These are phyloP conservation scores for Eutrema yunnanense DNA, from an alignment of 345 rosid species.

Conservation along the genomic window DNA sequence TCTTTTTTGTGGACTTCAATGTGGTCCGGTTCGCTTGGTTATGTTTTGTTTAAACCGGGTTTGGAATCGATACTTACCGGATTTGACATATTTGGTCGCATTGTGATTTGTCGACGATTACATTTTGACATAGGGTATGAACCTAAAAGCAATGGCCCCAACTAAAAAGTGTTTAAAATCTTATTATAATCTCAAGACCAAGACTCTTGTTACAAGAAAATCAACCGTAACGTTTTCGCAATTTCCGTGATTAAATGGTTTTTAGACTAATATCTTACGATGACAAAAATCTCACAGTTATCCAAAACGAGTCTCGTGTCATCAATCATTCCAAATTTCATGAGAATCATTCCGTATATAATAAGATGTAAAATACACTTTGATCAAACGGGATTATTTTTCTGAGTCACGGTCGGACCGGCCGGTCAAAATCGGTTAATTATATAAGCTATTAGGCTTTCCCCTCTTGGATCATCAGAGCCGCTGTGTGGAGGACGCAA, in stretches of 20 bases:
- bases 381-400: not conserved
- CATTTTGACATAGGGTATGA: too few species aligned
- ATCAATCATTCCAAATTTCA: too few species aligned
- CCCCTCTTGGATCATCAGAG: not conserved
- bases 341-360: too few species aligned
- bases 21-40: slow-evolving; percentile 4
- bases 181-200: too few species aligned
- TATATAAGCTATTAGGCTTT: not conserved
- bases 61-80: not conserved
- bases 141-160: not conserved
- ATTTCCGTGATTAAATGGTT: too few species aligned
- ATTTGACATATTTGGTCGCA: not conserved
- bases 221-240: too few species aligned
- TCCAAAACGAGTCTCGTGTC: too few species aligned
- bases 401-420: not conserved
- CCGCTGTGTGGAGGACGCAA: not conserved
- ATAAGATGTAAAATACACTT: too few species aligned
- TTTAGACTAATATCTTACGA: too few species aligned
- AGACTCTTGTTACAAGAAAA: too few species aligned
- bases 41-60: not conserved
- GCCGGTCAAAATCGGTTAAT: not conserved
- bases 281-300: too few species aligned
- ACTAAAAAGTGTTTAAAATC: not conserved
- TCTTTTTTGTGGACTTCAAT: slow-evolving; percentile 12
- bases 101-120: too few species aligned